phyloP scores from a whole-genome alignment of 2,329 filamentous ascomycete species.

The Fusarium nematophilum region DNA sequence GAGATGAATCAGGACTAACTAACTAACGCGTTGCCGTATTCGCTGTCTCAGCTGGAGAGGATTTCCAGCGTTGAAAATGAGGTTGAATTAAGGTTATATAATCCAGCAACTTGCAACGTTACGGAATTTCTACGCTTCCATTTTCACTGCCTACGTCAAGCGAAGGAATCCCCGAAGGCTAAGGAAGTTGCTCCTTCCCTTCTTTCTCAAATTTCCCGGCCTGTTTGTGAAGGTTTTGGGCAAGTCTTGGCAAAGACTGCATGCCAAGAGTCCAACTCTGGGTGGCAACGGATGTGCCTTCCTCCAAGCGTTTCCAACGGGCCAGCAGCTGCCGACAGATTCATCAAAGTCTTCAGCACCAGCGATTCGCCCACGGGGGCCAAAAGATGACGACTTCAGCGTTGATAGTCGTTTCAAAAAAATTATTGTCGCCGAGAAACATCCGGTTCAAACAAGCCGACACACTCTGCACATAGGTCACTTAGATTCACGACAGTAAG shows the following conservation, averaged over 20 bases:
- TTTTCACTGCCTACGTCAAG: neutral
- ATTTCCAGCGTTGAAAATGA: neutral
- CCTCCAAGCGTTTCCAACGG: neutral
- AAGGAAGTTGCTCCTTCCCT: neutral
- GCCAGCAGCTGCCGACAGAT: no score
- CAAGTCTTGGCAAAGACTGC: conserved; percentile 14
- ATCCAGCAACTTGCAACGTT: no score
- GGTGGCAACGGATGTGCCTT: conserved; percentile 9
- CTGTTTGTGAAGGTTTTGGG: conserved; percentile 7
- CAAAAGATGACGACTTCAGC: no score
- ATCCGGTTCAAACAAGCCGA: no score
- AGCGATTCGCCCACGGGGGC: no score
- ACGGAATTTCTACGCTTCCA: neutral
- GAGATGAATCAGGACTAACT: neutral
- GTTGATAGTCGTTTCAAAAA: no score
- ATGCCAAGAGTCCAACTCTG: conserved; percentile 23
- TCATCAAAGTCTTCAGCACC: no score
- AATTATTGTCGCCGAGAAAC: no score
- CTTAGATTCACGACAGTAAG: no score
- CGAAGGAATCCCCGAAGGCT: neutral
- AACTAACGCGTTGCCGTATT: neutral
- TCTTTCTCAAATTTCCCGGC: neutral
- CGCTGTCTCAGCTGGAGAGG: neutral
- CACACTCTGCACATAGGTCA: no score
- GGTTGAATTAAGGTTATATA: neutral